Base-by-base conservation (phyloP, 169 alveolate genomes). In the Cryptosporidium baileyi region DNA sequence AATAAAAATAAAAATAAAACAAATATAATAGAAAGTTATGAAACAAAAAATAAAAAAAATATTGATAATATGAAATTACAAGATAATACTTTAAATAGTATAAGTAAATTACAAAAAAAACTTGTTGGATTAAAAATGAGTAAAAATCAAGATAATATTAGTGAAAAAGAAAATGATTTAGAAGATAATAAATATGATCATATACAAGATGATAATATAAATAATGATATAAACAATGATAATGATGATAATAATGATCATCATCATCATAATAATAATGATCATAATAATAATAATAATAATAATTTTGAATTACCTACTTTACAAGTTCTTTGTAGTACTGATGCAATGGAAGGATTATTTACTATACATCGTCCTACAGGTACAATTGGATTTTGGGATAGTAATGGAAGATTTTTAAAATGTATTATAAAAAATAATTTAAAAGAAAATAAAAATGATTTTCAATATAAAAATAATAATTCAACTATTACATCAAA, bases 321-420 rank as follows among this genome's bases (percentile, higher is more conserved):
- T n/a, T 51, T 74, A 54, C 85, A 74, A 24, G 85, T 74, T 1
- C 9, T 74, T 15, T 74, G 85, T 26, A 59, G 85, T 24, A 74
- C 85, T 17, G 85, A 74, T 74, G 63, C 65, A 47, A 74, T 74
- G 85, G 85, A 74, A 38, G 85, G 85, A 32, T 57, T 74, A 74
- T 74, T 74, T 74, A 74, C 85, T 6, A 41, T 74, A 0, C 85
- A 74, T 57, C 45, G 85, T 11, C 40, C 47, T 15, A 74, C 85
- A 11, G 85, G 85, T 19, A 74, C 60, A 32, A 74, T 74, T 6
- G 85, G 85, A 54, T 74, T 74, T 54, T 74, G 85, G 85, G 85
- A 74, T 54, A 74, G 85, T 17, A 74, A 57, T 74, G 85, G 85
- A 9, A 28, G 85, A 74, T 74, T 74, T 74, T 74, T 74, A 57